Conservation (phyloP, 1,139 yeast species). For the Lodderomyces margitis region DNA sequence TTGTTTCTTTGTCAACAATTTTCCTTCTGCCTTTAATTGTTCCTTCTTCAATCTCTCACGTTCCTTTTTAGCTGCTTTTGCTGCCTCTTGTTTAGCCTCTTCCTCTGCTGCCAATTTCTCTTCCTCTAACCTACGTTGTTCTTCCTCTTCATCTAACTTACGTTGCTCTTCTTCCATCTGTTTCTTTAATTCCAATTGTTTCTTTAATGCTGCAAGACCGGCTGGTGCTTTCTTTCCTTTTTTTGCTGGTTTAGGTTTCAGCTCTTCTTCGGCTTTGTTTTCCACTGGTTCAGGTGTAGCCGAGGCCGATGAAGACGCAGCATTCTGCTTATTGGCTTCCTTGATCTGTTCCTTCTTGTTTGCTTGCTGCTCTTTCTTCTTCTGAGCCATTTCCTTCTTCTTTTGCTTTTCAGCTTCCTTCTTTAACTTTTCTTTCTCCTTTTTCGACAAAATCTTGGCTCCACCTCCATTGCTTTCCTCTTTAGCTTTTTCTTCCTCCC, state of each 20-base stretch:
- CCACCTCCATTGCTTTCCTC: constrained; percentile 38
- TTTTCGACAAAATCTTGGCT: constrained; percentile 82
- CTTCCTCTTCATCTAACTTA: constrained; percentile 68
- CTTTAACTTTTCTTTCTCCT: constrained; percentile 96
- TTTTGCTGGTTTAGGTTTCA: constrained; percentile 35
- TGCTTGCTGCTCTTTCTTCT: constrained; percentile 69
- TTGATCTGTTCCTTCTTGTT: constrained; percentile 63
- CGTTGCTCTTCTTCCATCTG: constrained; percentile 75
- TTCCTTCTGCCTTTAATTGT: constrained; percentile 90
- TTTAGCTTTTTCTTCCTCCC: constrained; percentile 51
- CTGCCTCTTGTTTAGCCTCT: constrained; percentile 67
- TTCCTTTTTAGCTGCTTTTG: constrained; percentile 71
- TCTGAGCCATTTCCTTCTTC: constrained; percentile 88
- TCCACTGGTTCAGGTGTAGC: constrained; percentile 38
- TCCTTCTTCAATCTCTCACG: constrained; percentile 79
- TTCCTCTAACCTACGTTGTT: constrained; percentile 60
- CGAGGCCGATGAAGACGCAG: constrained; percentile 43
- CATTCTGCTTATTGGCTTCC: constrained; percentile 57
- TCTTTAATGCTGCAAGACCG: constrained; percentile 76
- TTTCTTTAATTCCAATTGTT: constrained; percentile 83
- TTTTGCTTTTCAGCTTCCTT: constrained; percentile 94
- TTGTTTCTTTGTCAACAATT: constrained; percentile 84
- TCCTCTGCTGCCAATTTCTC: constrained; percentile 60
- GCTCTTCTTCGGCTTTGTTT: constrained; percentile 13
- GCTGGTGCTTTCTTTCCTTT: constrained; percentile 72